phyloP scores from a whole-genome alignment of 192 early-diverging fungal genomes.

The Coemansia sp. region DNA sequence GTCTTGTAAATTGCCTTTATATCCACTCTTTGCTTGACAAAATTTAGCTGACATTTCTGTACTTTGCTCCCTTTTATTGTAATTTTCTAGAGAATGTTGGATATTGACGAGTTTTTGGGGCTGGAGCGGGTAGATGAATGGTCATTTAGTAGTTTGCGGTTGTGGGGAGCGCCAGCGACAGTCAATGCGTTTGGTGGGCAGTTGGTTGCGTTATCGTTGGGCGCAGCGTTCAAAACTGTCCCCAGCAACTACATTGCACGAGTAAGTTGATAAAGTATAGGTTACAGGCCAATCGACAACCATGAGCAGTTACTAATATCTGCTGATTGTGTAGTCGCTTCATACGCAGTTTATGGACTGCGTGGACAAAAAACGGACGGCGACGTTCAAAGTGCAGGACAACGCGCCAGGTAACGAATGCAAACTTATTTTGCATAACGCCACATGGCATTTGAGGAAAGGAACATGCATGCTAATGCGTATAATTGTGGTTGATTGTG shows the following conservation, averaged over 20 bases:
- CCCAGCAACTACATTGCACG: slow-evolving; percentile 15
- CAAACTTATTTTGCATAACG: neutral
- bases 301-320: neutral
- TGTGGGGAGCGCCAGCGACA: slow-evolving; percentile 21
- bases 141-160: neutral
- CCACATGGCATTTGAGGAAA: slow-evolving; percentile 1
- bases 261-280: slow-evolving; percentile 6
- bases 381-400: slow-evolving; percentile 9
- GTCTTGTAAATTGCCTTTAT: neutral
- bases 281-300: too few relatives aligned
- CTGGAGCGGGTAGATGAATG: slow-evolving; percentile 6
- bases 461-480: slow-evolving; percentile 2
- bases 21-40: too few relatives aligned
- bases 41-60: too few relatives aligned
- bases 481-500: neutral
- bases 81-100: neutral
- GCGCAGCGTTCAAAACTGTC: slow-evolving; percentile 22
- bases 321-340: slow-evolving; percentile 12
- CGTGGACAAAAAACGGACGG: slow-evolving; percentile 5
- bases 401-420: neutral
- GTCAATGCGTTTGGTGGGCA: slow-evolving; percentile 22
- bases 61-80: neutral
- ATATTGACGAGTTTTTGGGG: slow-evolving; percentile 17
- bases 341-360: slow-evolving; percentile 25
- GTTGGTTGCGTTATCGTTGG: slow-evolving; percentile 20